Evolutionary conservation across 495 filamentous ascomycete species (phyloP), one percentile per base, ranked within the genome.

Genomic region (Penicillium cosmopolitanum): DNA sequence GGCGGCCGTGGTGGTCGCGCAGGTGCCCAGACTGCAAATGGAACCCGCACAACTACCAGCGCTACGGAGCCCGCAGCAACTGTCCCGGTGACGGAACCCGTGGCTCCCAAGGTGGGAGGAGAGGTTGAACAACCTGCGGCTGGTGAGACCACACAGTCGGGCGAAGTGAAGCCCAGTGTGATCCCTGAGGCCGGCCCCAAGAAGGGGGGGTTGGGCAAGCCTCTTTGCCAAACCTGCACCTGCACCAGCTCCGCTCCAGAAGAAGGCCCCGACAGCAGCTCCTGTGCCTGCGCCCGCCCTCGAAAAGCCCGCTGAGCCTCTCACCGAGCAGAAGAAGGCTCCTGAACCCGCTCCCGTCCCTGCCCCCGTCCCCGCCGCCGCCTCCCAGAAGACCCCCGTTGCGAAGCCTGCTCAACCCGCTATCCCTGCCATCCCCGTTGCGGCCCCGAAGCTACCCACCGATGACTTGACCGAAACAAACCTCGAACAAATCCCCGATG

Each of bases 391-490:
- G 66, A 71, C 68, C 5, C 68, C 68, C 50, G 59, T 71, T 46
- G 58, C 63, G 28, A 71, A 71, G 56, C 59, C 62, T 25, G 64
- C 74, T 18, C 65, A 73, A 50, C 60, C 69, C 16, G 35, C 58
- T 19, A 58, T 66, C 38, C 66, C 69, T 53, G 76, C 80, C 31
- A 72, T 84, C 57, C 84, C 86, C 53, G 78, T 84, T 52, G 72
- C 80, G 11, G 73, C 80, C 23, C 71, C 91, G 11, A 77, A 82
- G 28, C 87, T 89, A 7, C 84, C 90, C n/a, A 88, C 90, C 69
- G 90, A 92, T 70, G 85, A 93, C 57, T 83, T 98, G 64, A 98
- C 96, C 1, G 88, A 93, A 73, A 85, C 85, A 38, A 98, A 98
- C 66, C 86, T 99, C 21, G 93, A 97, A 64, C 89, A 93, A 69